These are phyloP conservation scores for Globisporangium cederbergense DNA, from an alignment of 352 stramenopile species.

Conservation along the genomic window DNA sequence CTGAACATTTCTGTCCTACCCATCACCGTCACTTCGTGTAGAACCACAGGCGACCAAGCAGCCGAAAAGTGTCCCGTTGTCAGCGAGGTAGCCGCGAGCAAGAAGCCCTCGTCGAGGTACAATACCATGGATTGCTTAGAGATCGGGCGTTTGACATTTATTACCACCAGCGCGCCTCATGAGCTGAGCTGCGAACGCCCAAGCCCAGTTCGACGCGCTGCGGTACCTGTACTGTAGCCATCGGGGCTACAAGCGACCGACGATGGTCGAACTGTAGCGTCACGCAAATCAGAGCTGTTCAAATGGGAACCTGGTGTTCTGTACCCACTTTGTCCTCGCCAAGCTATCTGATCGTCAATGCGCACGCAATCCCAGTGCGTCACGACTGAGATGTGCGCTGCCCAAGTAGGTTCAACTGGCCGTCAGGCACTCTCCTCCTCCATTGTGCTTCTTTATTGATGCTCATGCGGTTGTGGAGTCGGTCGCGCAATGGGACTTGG, in stretches of 20 bases:
- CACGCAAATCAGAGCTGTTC: not conserved
- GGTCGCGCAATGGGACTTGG: not conserved
- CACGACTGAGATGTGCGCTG: not conserved
- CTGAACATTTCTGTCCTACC: not conserved
- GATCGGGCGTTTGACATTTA: not conserved
- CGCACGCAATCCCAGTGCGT: conserved; percentile 4
- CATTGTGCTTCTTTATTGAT: not conserved
- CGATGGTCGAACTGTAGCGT: not conserved
- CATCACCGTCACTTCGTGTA: not conserved
- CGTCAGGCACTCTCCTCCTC: not conserved
- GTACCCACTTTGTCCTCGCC: conserved; percentile 1
- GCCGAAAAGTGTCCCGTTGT: not conserved
- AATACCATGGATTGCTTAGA: not conserved
- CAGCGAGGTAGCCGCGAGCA: not conserved
- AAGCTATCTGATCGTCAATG: conserved; percentile 8
- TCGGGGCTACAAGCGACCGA: not conserved
- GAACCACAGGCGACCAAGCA: not conserved
- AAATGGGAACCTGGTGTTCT: not conserved
- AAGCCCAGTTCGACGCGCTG: not conserved
- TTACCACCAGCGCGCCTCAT: no score
- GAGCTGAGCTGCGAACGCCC: not conserved
- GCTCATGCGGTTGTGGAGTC: not conserved
- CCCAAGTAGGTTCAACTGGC: conserved; percentile 3
- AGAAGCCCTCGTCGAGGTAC: not conserved
- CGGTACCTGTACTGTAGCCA: not conserved